phyloP scores from a whole-genome alignment of 805 yeast species.

The Candida nitratophila region DNA sequence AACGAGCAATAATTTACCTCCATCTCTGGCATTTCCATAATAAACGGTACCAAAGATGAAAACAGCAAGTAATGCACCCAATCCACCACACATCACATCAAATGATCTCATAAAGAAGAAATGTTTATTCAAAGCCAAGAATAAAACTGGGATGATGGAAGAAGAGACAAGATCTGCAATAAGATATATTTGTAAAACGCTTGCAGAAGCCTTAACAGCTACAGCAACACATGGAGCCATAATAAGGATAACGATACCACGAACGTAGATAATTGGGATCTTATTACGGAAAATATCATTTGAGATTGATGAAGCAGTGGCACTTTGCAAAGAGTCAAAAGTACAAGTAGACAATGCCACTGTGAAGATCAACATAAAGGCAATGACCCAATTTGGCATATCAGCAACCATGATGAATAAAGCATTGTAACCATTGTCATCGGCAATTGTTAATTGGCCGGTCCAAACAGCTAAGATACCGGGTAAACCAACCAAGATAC shows the following conservation, averaged over 20 bases:
- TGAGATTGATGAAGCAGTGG: slow-evolving; percentile 80
- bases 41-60: slow-evolving; percentile 81
- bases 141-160: slow-evolving; percentile 75
- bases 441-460: slow-evolving; percentile 49
- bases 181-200: slow-evolving; percentile 78
- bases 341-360: slow-evolving; percentile 79
- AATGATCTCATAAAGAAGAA: slow-evolving; percentile 69
- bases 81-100: slow-evolving; percentile 78
- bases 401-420: slow-evolving; percentile 63
- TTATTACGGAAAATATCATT: slow-evolving; percentile 86
- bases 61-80: slow-evolving; percentile 74
- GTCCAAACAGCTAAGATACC: slow-evolving; percentile 93
- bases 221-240: slow-evolving; percentile 87
- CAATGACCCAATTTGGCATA: slow-evolving; percentile 83
- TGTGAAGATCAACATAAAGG: slow-evolving; percentile 70
- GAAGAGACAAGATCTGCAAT: slow-evolving; percentile 89
- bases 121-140: slow-evolving; percentile 56
- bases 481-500: slow-evolving; percentile 69
- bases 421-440: slow-evolving; percentile 56
- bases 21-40: slow-evolving; percentile 64
- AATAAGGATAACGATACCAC: slow-evolving; percentile 62
- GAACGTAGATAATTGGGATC: slow-evolving; percentile 55
- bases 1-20: slow-evolving; percentile 67
- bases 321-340: slow-evolving; percentile 83
- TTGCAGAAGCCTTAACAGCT: slow-evolving; percentile 74